Percentiles rank a stretch among this genome's conserved stretches.
Conservation (phyloP, 75 land plant species). For the Sequoiadendron giganteum region DNA sequence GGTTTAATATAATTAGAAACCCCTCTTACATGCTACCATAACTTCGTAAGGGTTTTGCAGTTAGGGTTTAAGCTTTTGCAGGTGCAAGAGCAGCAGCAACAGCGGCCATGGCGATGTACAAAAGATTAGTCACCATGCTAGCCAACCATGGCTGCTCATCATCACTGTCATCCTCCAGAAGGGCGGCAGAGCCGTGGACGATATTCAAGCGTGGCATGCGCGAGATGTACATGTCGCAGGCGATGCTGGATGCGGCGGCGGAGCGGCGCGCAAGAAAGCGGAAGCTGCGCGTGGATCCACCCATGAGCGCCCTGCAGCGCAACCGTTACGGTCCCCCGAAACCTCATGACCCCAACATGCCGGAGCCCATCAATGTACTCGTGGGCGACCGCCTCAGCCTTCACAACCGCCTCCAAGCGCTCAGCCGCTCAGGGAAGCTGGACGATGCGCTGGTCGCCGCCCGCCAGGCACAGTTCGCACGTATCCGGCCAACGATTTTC, state of each 20-base stretch:
- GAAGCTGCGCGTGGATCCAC: slow-evolving; percentile 58
- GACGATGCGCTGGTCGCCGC: slow-evolving; percentile 46
- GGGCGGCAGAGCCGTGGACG: neutral
- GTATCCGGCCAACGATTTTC: slow-evolving; percentile 65
- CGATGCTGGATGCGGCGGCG: slow-evolving; percentile 76
- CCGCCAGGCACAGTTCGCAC: slow-evolving; percentile 44
- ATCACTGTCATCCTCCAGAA: neutral
- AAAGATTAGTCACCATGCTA: neutral
- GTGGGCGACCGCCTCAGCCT: slow-evolving; percentile 66
- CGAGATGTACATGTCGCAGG: slow-evolving; percentile 3
- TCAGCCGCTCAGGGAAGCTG: slow-evolving; percentile 56
- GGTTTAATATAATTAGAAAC: no score
- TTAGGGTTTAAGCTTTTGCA: neutral
- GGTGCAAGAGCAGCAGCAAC: neutral
- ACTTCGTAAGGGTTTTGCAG: neutral
- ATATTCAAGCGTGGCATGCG: neutral
- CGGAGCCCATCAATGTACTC: slow-evolving; percentile 61
- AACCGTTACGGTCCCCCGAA: slow-evolving; percentile 25
- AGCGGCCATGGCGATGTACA: neutral
- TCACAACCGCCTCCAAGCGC: slow-evolving; percentile 67
- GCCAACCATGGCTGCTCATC: neutral
- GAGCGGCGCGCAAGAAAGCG: slow-evolving; percentile 68
- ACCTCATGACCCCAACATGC: slow-evolving; percentile 49
- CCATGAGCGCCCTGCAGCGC: slow-evolving; percentile 48
- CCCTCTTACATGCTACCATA: neutral